phyloP scores from a whole-genome alignment of 2,329 filamentous ascomycete species.

The Xylaria digitata region DNA sequence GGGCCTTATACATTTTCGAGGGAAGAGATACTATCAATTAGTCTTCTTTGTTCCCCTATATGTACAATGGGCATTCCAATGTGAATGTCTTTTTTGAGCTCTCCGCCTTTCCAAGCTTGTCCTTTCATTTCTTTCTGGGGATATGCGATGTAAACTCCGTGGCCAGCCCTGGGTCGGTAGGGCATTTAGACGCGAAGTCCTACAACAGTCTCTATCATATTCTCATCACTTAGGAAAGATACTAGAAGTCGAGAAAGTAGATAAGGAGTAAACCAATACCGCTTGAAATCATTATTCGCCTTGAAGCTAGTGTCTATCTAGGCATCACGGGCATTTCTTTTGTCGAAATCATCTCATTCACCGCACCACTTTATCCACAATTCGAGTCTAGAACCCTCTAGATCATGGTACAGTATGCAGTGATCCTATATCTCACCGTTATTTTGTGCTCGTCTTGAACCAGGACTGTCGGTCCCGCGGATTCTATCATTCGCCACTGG shows the following conservation, averaged over 20 bases:
- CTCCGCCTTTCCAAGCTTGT: no score
- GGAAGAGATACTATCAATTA: no score
- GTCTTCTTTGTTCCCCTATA: no score
- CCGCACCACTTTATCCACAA: neutral
- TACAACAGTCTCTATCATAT: neutral
- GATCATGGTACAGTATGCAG: neutral
- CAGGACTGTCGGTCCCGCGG: neutral
- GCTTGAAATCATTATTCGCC: conserved; percentile 2
- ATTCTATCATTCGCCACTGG: neutral
- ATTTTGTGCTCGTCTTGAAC: neutral
- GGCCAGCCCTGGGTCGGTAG: no score
- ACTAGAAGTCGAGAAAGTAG: neutral
- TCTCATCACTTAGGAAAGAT: neutral
- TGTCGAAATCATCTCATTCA: neutral
- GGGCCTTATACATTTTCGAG: no score
- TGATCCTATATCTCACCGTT: neutral
- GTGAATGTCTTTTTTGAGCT: no score
- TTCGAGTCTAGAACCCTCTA: neutral
- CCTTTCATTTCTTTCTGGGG: no score
- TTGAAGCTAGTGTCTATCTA: conserved; percentile 13
- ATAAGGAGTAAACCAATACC: neutral
- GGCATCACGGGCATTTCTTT: neutral
- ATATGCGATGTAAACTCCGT: no score
- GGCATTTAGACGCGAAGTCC: no score
- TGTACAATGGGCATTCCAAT: no score